Conservation (phyloP, 208 protist genomes). For the Trypanosoma platydactyli region DNA sequence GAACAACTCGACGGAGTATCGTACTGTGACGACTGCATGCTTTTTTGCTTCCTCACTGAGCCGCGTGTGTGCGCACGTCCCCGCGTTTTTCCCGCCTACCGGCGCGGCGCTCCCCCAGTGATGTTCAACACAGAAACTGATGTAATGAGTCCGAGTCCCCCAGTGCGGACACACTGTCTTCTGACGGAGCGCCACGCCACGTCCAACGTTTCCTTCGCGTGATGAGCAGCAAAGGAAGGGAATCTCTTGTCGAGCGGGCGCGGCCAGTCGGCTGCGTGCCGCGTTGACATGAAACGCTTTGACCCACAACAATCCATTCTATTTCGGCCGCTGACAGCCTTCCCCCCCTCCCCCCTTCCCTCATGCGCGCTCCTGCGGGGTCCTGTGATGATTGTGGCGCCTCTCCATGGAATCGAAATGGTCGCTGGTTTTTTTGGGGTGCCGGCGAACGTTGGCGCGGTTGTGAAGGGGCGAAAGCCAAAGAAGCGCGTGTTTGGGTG, state of each 20-base stretch:
- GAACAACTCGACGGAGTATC: constrained; percentile 11
- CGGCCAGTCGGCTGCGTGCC: not conserved
- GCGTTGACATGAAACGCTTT: constrained; percentile 27
- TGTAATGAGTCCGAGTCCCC: constrained; percentile 23
- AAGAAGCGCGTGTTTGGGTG: too few relatives aligned
- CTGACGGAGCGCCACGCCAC: too few relatives aligned
- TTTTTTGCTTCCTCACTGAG: constrained; percentile 17
- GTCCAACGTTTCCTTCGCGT: too few relatives aligned
- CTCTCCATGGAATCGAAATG: constrained; percentile 31
- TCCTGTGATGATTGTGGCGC: constrained; percentile 30
- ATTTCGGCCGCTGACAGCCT: not conserved
- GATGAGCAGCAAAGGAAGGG: constrained; percentile 24
- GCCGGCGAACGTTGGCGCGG: too few relatives aligned
- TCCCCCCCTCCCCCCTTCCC: not conserved
- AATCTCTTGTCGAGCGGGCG: constrained; percentile 23
- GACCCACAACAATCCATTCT: constrained; percentile 25
- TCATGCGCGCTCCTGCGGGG: not conserved
- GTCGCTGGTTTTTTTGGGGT: not conserved
- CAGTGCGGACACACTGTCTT: constrained; percentile 5
- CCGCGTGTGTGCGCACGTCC: not conserved
- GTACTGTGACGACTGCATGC: not conserved
- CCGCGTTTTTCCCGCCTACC: not conserved
- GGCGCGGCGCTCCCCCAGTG: constrained; percentile 3
- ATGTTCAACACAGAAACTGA: constrained; percentile 13
- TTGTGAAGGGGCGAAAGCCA: too few relatives aligned